Evolutionary conservation across 106 monocot species (phyloP).

Genomic region (Apostasia shenzhenica): DNA sequence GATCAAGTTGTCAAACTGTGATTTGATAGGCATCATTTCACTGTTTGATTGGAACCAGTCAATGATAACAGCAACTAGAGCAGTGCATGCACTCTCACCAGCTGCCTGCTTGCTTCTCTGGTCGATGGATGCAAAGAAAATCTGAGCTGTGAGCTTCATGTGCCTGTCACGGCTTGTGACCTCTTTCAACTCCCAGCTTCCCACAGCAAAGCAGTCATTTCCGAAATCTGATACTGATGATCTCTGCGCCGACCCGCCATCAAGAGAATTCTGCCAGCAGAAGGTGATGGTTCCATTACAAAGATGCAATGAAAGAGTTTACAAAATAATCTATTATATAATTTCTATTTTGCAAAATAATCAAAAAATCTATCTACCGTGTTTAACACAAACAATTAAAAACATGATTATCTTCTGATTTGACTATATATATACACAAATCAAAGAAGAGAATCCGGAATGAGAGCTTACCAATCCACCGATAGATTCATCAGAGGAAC

Average conservation of each 20-base stretch:
- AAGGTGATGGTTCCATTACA: not conserved
- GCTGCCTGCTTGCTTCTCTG: constrained; percentile 73
- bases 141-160: constrained; percentile 50
- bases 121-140: constrained; percentile 92
- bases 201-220: constrained; percentile 62
- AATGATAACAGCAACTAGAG: constrained; percentile 75
- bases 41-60: constrained; percentile 62
- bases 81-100: constrained; percentile 92
- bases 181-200: constrained; percentile 65
- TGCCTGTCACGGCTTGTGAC: constrained; percentile 60
- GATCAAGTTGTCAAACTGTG: constrained; percentile 73
- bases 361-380: not conserved
- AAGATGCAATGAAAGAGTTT: no score
- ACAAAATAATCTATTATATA: no score
- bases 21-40: constrained; percentile 49
- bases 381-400: not conserved
- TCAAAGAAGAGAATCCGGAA: constrained; percentile 1
- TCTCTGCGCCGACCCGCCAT: constrained; percentile 13
- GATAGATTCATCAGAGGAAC: constrained; percentile 68
- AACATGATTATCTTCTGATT: not conserved
- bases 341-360: not conserved
- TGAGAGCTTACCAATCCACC: constrained; percentile 22
- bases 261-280: constrained; percentile 26
- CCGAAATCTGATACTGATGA: constrained; percentile 53
- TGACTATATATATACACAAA: not conserved